Base-by-base conservation (phyloP, 164 flowering plant genomes). In the Vitis rotundifolia region DNA sequence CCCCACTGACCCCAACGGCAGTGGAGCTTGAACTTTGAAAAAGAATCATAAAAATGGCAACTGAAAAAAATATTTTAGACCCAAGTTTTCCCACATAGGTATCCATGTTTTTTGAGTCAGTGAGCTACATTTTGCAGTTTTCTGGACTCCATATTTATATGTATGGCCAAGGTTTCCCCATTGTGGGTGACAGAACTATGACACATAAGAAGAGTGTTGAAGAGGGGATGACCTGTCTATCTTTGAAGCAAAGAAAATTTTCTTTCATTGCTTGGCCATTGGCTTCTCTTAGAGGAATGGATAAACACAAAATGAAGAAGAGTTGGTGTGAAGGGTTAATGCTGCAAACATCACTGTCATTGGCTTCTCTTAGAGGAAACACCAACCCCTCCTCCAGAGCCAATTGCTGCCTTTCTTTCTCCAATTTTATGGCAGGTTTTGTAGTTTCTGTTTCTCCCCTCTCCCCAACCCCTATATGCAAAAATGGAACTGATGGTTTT, bases 311-410 rank as follows among this genome's bases (percentile, higher is more conserved):
- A 59, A 6, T 31, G 44, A 31, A 31, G 37, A 31, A 19, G 26
- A 22, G 26, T 22, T 22, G 26, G 26, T 22, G 26, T 22, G 26
- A 22, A 22, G 26, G 26, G 26, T 22, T 22, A 22, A 22, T 22
- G 26, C 26, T 22, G 26, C 26, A 31, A 31, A 6, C 44, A 31
- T 31, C 44, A 31, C 7, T 31, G 0, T 22, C 26, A 22, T 22
- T 22, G 26, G 26, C 26, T 22, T 22, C 90, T 95, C 55, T 98
- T 98, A 1, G 94, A 91, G 71, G 98, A 95, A 81, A 95, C 99
- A 67, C 99, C 99, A 7, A 82, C 65, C 12, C 99, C 98, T 72
- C 99, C 99, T 3, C 98, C 98, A 8, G 99, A 87, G 78, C 99
- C 99, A 0, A 76, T 93, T 76, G 97, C 99, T 57, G 98, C 99